Evolutionary conservation across 2,329 filamentous ascomycete species (phyloP).

Genomic region (Pestalotiopsis sp.): DNA sequence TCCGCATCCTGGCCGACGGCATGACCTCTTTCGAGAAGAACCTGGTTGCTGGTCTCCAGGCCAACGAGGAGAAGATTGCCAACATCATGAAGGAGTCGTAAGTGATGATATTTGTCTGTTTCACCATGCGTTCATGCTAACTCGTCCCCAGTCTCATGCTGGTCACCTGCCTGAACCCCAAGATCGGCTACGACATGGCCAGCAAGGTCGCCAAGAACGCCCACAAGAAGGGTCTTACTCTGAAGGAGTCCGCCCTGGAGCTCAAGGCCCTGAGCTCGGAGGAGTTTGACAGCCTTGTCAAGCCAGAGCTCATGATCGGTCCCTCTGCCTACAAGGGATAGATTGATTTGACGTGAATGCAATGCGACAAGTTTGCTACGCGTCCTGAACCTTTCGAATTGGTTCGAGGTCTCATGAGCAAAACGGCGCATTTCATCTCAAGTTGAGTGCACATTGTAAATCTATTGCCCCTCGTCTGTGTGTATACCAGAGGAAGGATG

Average conservation of each 20-base stretch:
- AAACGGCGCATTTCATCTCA: background rate
- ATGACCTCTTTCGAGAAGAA: constrained; percentile 97
- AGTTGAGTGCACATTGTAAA: background rate
- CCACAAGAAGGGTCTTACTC: constrained; percentile 94
- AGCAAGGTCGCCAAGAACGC: constrained; percentile 98
- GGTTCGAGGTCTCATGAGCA: background rate
- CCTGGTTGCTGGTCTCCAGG: constrained; percentile 82
- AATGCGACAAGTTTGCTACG: background rate
- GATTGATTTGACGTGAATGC: constrained; percentile 5
- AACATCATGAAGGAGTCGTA: constrained; percentile 93
- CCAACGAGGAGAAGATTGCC: constrained; percentile 90
- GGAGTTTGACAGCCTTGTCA: constrained; percentile 88
- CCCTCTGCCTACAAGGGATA: constrained; percentile 66
- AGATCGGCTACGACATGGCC: constrained; percentile 97
- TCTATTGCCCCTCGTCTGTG: no score
- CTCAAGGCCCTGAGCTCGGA: constrained; percentile 84
- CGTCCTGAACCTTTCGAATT: no score
- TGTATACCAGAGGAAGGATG: background rate
- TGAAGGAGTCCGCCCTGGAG: constrained; percentile 94
- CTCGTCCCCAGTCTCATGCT: constrained; percentile 78
- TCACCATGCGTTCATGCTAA: constrained; percentile 10
- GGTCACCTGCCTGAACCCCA: constrained; percentile 95
- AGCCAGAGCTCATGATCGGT: constrained; percentile 92
- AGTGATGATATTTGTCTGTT: constrained; percentile 35
- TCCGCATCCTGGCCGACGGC: constrained; percentile 83